A percentile compares a stretch with the other conserved stretches of the same genome.
phyloP scores from a whole-genome alignment of 106 monocot species.

The Ottelia alismoides region DNA sequence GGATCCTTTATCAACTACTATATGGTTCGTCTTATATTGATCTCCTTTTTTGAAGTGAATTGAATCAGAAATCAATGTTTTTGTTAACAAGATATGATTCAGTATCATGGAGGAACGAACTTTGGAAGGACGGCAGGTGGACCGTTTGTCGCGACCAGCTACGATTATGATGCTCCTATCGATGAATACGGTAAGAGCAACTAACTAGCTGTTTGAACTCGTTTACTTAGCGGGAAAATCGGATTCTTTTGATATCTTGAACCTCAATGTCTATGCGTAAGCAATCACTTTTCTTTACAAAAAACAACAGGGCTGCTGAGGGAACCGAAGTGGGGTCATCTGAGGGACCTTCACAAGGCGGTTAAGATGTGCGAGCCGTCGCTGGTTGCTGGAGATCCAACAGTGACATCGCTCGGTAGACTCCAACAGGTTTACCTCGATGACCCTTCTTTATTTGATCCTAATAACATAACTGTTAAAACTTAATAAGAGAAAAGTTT shows the following conservation, averaged over 20 bases:
- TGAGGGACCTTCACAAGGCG: conserved; percentile 25
- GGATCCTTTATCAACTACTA: conserved; percentile 88
- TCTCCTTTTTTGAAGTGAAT: too few relatives aligned
- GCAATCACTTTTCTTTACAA: too few relatives aligned
- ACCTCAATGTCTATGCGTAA: too few relatives aligned
- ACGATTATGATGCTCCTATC: too few relatives aligned
- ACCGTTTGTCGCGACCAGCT: conserved; percentile 83
- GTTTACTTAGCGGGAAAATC: too few relatives aligned
- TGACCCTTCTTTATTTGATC: neutral
- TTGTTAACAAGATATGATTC: too few relatives aligned
- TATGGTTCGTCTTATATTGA: conserved; percentile 29
- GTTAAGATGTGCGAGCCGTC: conserved; percentile 20
- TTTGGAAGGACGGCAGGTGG: conserved; percentile 68
- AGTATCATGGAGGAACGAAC: conserved; percentile 96
- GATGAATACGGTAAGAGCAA: conserved; percentile 91
- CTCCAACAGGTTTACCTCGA: conserved; percentile 33
- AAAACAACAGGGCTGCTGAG: conserved; percentile 25
- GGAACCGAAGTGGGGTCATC: conserved; percentile 28
- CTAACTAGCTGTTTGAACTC: too few relatives aligned
- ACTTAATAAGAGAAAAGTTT: too few relatives aligned
- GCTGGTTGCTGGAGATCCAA: conserved; percentile 13
- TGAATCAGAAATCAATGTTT: too few relatives aligned
- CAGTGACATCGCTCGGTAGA: conserved; percentile 22
- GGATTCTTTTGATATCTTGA: too few relatives aligned
- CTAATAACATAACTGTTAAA: too few relatives aligned